Evolutionary conservation across 1,284 basidiomycete genomes (phyloP).

Genomic region (Irpex rosettiformis): DNA sequence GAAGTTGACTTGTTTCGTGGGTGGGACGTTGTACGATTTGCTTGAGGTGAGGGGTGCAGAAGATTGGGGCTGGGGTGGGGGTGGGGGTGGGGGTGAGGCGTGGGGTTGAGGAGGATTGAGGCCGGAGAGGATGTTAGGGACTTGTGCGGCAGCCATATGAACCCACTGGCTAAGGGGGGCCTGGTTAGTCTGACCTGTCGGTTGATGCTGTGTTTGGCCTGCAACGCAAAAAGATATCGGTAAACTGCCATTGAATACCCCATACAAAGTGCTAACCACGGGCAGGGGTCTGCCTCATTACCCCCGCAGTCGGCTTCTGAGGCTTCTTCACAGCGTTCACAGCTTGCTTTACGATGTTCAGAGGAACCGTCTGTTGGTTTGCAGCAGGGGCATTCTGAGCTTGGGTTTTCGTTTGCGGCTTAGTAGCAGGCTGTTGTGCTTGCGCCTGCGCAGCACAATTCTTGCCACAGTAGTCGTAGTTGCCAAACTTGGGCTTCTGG

Average conservation of each 20-base stretch:
- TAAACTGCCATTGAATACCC: neutral
- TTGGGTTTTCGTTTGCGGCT: neutral
- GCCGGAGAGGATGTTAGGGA: slow-evolving; percentile 8
- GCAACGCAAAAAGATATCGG: neutral
- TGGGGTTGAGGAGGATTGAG: neutral
- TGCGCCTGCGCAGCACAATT: slow-evolving; percentile 51
- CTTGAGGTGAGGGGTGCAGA: neutral
- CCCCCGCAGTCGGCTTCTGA: neutral
- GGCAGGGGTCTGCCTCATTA: neutral
- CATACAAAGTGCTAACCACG: neutral
- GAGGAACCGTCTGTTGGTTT: neutral
- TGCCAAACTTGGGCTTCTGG: slow-evolving; percentile 49
- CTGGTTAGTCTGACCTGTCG: neutral
- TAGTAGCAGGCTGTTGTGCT: slow-evolving; percentile 15
- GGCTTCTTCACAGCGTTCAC: neutral
- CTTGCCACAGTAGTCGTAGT: slow-evolving; percentile 55
- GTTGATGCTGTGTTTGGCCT: neutral
- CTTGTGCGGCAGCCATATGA: slow-evolving; percentile 7
- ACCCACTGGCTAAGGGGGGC: slow-evolving; percentile 3
- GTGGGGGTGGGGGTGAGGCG: neutral
- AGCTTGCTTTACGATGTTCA: neutral
- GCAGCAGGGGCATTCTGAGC: neutral
- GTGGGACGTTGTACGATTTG: neutral
- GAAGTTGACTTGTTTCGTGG: neutral
- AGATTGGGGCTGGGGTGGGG: neutral